Evolutionary conservation across 208 protist genomes (phyloP), one percentile per base, ranked within the genome.

Genomic region (Trypanosoma theileri): DNA sequence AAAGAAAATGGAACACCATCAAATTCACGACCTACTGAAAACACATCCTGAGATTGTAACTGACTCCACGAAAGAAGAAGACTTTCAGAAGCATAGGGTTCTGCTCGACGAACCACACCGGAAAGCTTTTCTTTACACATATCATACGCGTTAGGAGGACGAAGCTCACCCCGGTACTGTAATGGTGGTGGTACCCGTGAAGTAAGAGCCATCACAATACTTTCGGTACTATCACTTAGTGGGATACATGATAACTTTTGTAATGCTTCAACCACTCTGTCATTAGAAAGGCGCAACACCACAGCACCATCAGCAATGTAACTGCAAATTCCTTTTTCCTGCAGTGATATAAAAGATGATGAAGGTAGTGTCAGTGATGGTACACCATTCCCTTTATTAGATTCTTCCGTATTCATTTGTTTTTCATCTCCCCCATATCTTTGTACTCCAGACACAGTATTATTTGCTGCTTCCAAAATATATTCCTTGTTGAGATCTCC

Each of bases 251-350:
- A 65, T 3, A 87, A 48, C 61, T 84, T 79, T 22, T 66, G 60
- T 21, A 87, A 41, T 12, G 77, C 71, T 12, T 61, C 74, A 21
- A 64, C 57, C 6, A 75, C 69, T 19, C 56, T 63, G 46, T 17
- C 44, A 4, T 65, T 72, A 22, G 69, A 75, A 44, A 86, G 41
- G 10, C 78, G 75, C 17, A 81, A 60, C 19, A 83, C 74, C 0
- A 83, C 74, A 4, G 82, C 64, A 46, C 81, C 81, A 59, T 86
- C 56, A 9, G 61, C 64, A 35, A 70, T 60, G 69, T 86, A 86
- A 59, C 77, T 83, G 53, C 59, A 75, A 19, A 83, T 56, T 22
- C 81, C 79, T 22, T 58, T 65, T 16, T 52, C 48, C 46, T 62
- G 41, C 9, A 61, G 22, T 41, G 8, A 16, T 14, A 24, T 26